Evolutionary conservation across 805 yeast genomes (phyloP), one percentile per base, ranked within the genome.

Genomic region (Clavispora fructus): DNA sequence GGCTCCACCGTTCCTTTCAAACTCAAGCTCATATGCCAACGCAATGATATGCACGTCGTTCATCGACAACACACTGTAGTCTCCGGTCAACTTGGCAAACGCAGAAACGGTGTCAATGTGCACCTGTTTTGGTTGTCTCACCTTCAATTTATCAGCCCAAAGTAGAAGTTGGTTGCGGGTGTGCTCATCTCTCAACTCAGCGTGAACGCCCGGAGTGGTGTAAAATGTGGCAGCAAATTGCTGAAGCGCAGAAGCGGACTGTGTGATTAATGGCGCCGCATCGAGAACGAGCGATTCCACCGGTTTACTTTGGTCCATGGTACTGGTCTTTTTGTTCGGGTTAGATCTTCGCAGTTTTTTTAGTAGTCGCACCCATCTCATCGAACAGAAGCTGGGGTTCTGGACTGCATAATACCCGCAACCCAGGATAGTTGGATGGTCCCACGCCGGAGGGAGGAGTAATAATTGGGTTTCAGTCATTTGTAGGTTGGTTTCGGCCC

Each of bases 1-100:
- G 78, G 82, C 76, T 41, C 81, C 84, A 14, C 92, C 92, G 40
- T 77, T 70, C 54, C 82, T 82, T 61, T 88, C 92, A 45, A 74
- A 71, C 53, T 91, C 96, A 42, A 94, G 65, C 62, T 94, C 97
- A 61, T 89, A 91, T 1, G 96, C 81, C 55, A 94, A 74, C 0
- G 99, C 98, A 49, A 95, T 75, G 46, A 94, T 85, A 60, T 91
- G 97, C 32, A 94, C 71, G 84, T 94, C 99, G 53, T 95, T 91
- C 33, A 83, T 78, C 54, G 96, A 87, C 46, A 94, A 74, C 4
- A 92, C 99, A 4, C 86, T 70, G 53, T 74, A 86, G 70, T 94
- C 99, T 62, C 99, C 99, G 1, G 98, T 91, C 41, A 85, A 69
- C 58, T 78, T 84, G 11, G 98, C 84, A 68, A 94, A 92, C 5